A percentile compares a stretch with the other conserved stretches of the same genome.
Evolutionary conservation across 116 monocot genomes (phyloP).

Genomic region (Dioscorea cayenensis): DNA sequence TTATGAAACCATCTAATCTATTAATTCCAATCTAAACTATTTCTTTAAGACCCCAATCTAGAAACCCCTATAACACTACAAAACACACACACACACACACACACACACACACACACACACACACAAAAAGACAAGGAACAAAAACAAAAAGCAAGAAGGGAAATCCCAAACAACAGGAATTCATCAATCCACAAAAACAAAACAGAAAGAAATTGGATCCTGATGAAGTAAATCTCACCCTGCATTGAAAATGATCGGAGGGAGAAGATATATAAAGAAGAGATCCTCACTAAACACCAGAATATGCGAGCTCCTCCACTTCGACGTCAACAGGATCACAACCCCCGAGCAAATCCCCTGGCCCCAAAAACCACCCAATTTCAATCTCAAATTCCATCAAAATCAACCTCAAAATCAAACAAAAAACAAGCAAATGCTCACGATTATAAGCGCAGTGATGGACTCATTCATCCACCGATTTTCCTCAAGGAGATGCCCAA

Average conservation of each 20-base stretch:
- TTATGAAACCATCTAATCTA: too few relatives aligned
- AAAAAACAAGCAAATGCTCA: constrained; percentile 11
- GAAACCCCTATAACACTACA: too few relatives aligned
- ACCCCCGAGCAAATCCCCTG: constrained; percentile 50
- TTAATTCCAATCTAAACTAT: too few relatives aligned
- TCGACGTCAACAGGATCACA: constrained; percentile 37
- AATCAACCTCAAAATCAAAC: neutral
- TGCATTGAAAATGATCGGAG: constrained; percentile 71
- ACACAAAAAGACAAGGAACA: too few relatives aligned
- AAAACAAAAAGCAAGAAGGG: too few relatives aligned
- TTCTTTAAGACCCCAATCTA: too few relatives aligned
- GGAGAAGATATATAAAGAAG: constrained; percentile 68
- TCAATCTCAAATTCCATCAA: neutral
- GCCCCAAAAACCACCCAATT: neutral
- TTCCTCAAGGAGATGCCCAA: constrained; percentile 73
- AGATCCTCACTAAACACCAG: constrained; percentile 66
- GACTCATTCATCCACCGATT: constrained; percentile 74
- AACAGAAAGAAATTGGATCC: neutral
- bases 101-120: too few relatives aligned
- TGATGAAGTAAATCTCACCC: constrained; percentile 25
- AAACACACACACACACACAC: too few relatives aligned
- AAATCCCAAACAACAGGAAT: too few relatives aligned
- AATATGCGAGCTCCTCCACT: constrained; percentile 41
- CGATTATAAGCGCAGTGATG: constrained; percentile 64
- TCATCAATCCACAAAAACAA: neutral